Evolutionary conservation across 805 yeast genomes (phyloP).

Genomic region (Dipodascus geniculatus): DNA sequence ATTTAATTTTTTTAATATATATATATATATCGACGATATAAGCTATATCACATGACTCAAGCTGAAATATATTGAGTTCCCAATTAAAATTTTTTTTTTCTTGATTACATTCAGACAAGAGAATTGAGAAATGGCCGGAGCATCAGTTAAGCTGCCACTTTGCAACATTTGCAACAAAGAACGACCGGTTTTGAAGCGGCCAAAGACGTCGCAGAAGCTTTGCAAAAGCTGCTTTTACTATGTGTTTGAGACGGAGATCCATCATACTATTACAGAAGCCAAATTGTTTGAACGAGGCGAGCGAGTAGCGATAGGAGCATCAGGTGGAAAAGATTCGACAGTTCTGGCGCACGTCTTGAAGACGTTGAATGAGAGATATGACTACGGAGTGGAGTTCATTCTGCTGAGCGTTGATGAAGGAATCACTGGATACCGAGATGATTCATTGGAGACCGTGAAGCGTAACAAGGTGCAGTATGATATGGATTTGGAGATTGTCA

Average conservation of each 20-base stretch:
- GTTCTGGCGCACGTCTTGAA: constrained; percentile 84
- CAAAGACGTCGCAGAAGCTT: constrained; percentile 79
- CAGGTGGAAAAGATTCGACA: constrained; percentile 97
- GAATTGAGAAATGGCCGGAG: not conserved
- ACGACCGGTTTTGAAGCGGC: constrained; percentile 81
- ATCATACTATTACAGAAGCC: constrained; percentile 67
- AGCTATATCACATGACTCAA: too few species aligned
- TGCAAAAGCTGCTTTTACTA: constrained; percentile 84
- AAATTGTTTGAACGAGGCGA: constrained; percentile 72
- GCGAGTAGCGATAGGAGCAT: constrained; percentile 91
- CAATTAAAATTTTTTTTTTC: too few species aligned
- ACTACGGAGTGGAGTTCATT: constrained; percentile 78
- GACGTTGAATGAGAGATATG: constrained; percentile 73
- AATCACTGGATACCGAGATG: constrained; percentile 93
- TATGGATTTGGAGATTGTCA: constrained; percentile 69
- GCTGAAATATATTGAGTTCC: not conserved
- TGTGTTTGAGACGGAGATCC: constrained; percentile 92
- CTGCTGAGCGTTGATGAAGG: constrained; percentile 92
- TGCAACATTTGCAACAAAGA: constrained; percentile 80
- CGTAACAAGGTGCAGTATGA: constrained; percentile 78
- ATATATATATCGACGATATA: too few species aligned
- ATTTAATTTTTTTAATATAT: too few species aligned
- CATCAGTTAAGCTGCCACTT: constrained; percentile 1
- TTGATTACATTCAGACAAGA: too few species aligned
- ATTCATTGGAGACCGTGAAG: constrained; percentile 91